Conservation (phyloP, 139 green algal species). For the Microglena sp. region DNA sequence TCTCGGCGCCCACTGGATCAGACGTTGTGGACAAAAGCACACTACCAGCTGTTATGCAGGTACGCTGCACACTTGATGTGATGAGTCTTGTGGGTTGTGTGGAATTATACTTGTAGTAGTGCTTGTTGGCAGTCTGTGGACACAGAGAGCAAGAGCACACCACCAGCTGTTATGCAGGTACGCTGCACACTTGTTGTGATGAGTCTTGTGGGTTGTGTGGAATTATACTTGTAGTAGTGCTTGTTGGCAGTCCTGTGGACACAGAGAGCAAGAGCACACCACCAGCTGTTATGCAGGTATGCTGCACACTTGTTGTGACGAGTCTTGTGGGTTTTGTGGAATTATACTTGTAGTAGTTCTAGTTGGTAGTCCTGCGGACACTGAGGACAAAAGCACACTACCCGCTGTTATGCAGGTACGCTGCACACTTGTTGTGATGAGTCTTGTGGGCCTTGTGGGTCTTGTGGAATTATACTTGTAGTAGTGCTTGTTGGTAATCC, state of each 20-base stretch:
- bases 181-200: neutral
- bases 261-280: constrained; percentile 79
- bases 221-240: too few relatives aligned
- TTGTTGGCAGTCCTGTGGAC: too few relatives aligned
- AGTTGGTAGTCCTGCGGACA: too few relatives aligned
- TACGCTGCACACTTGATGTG: constrained; percentile 1
- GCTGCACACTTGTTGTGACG: neutral
- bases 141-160: constrained; percentile 73
- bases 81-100: neutral
- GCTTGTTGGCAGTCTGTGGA: too few relatives aligned
- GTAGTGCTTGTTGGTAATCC: too few relatives aligned
- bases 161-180: constrained; percentile 90
- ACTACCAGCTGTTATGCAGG: constrained; percentile 89
- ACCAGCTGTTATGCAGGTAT: constrained; percentile 84
- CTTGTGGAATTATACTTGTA: too few relatives aligned
- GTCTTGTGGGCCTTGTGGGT: neutral
- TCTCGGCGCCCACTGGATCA: constrained; percentile 62
- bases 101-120: too few relatives aligned
- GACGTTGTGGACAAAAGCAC: constrained; percentile 83
- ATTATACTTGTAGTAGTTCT: too few relatives aligned
- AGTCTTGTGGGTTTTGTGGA: neutral
- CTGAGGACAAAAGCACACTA: constrained; percentile 79
- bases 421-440: neutral
- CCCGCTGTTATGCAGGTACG: constrained; percentile 84
- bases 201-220: neutral